phyloP scores from a whole-genome alignment of 2,329 filamentous ascomycete species.

The Colletotrichum sp. region DNA sequence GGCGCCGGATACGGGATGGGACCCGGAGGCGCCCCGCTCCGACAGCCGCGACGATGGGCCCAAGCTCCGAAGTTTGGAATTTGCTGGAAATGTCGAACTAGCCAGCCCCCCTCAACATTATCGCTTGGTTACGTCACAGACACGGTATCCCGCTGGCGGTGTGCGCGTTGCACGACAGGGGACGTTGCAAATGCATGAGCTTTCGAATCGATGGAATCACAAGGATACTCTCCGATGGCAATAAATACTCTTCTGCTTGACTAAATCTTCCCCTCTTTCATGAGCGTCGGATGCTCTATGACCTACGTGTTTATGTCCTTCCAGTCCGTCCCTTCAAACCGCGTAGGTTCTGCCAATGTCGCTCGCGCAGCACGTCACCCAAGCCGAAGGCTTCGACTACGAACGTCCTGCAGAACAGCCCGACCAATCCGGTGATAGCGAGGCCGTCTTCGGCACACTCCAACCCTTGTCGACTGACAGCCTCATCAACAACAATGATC shows the following conservation, averaged over 20 bases:
- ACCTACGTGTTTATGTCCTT: neutral
- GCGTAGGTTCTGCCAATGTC: constrained; percentile 34
- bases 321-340: neutral
- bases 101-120: neutral
- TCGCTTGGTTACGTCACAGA: constrained; percentile 11
- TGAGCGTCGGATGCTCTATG: neutral
- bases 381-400: constrained; percentile 45
- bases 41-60: neutral
- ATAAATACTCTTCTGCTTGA: neutral
- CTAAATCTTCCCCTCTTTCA: neutral
- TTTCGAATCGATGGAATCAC: neutral
- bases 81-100: constrained; percentile 18
- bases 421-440: constrained; percentile 23
- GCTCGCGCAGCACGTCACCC: constrained; percentile 47
- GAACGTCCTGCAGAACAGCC: constrained; percentile 28
- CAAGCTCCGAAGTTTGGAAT: constrained; percentile 11
- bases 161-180: neutral
- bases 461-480: constrained; percentile 16
- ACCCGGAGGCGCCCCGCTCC: neutral
- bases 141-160: neutral
- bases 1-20: neutral
- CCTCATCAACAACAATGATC: neutral
- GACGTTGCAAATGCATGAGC: neutral
- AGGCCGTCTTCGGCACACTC: constrained; percentile 29
- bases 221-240: neutral